Evolutionary conservation across 2,329 filamentous ascomycete genomes (phyloP), one percentile per base, ranked within the genome.

Genomic region (Hypoxylon sp.): DNA sequence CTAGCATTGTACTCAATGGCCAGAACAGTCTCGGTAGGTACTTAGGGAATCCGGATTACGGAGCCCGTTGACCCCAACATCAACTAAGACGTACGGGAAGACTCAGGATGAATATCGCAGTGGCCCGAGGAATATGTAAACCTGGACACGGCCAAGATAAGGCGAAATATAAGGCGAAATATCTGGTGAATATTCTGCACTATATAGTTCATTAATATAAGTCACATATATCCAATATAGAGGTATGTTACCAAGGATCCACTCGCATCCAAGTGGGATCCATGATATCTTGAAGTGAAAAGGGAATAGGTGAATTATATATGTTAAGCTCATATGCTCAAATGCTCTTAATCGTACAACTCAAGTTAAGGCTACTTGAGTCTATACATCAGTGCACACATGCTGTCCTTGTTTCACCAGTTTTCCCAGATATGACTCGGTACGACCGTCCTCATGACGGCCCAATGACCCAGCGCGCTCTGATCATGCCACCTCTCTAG

Each of bases 381-480:
- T 44, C 31, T 17, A 39, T 44, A 44, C 11, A 6, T 55, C 37
- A 60, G 51, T 1, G 56, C 32, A 35, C 68, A 65, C 2, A 52
- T 37, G 0, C 6, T 8, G 4, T 4, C 3, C 15, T 21, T 29
- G 29, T 11, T 51, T 86, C 80, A 97, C 93, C 93, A 98, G 75
- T 89, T 87, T 82, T 97, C 92, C 96, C 96, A 99, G 27, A 98
- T 88, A 11, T 82, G 82, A 62, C 84, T 84, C 0, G 94, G 94
- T 69, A 98, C 73, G 2, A 98, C 94, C 0, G 83, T 88, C 76
- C 96, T 88, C 94, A 99, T 99, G 51, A 99, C 91, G 47, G 82
- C 83, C 96, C 96, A 99, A 81, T 99, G 96, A 8, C 92, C 92
- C 57, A 92, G 77, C 0, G 94, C 94, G 74, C 92, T 93, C 75